Evolutionary conservation across 805 yeast species (phyloP).

Genomic region (Spathaspora passalidarum): DNA sequence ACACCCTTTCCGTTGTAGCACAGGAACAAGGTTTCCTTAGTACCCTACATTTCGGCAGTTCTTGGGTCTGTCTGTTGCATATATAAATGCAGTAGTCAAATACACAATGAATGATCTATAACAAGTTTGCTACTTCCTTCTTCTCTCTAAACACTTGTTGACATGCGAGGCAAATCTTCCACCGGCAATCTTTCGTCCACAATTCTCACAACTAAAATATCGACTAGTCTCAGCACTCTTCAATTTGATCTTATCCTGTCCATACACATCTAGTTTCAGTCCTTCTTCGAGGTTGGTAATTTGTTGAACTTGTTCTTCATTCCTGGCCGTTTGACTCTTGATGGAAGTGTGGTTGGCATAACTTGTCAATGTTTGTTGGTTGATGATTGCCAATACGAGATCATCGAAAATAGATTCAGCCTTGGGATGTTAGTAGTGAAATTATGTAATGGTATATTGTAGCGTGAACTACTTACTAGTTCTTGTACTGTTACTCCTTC

Average conservation of each 20-base stretch:
- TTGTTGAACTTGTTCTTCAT: background rate
- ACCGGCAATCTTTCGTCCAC: conserved; percentile 85
- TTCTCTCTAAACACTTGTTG: conserved; percentile 83
- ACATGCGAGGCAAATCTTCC: conserved; percentile 91
- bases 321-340: conserved; percentile 13
- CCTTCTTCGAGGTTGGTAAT: conserved; percentile 15
- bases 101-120: background rate
- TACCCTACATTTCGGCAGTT: background rate
- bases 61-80: background rate
- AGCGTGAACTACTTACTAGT: background rate
- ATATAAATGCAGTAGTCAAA: too few species aligned
- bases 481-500: background rate
- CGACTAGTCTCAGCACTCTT: conserved; percentile 44
- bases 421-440: conserved; percentile 14
- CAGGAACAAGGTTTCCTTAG: too few species aligned
- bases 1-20: too few species aligned
- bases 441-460: background rate
- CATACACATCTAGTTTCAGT: conserved; percentile 42
- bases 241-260: conserved; percentile 46
- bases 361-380: conserved; percentile 26
- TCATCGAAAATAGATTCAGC: conserved; percentile 37
- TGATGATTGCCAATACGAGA: conserved; percentile 28
- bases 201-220: conserved; percentile 77
- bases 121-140: conserved; percentile 25
- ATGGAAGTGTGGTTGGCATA: conserved; percentile 21